Conservation (phyloP, 2,329 filamentous ascomycete species). For the Ceratocystis huliohia region DNA sequence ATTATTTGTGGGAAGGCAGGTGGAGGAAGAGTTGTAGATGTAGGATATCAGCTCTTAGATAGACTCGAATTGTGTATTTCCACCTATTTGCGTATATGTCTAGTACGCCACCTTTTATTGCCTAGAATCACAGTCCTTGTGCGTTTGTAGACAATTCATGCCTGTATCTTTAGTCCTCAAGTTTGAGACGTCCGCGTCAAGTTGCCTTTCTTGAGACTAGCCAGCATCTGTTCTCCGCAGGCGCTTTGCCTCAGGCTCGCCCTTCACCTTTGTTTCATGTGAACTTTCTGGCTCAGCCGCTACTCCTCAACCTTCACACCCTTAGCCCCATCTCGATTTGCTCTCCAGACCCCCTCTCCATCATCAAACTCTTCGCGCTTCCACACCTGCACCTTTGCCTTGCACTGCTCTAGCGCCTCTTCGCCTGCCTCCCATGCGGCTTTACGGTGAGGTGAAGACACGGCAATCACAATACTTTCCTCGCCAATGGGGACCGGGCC, state of each 20-base stretch:
- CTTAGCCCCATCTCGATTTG: constrained; percentile 61
- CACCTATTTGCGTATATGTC: not conserved
- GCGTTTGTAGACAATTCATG: not conserved
- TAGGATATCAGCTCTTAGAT: not conserved
- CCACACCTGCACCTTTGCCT: constrained; percentile 85
- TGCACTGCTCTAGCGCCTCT: constrained; percentile 76
- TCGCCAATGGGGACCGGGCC: constrained; percentile 81
- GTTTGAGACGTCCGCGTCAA: constrained; percentile 10
- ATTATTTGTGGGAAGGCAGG: constrained; percentile 15
- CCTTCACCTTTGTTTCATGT: not conserved
- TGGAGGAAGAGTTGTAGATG: constrained; percentile 7
- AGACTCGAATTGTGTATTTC: no score
- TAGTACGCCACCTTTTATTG: not conserved
- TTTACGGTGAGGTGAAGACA: constrained; percentile 69
- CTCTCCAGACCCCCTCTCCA: constrained; percentile 71
- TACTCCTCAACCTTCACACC: constrained; percentile 36
- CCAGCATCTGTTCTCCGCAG: not conserved
- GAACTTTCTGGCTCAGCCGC: not conserved
- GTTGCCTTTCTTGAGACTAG: not conserved
- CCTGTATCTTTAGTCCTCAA: not conserved
- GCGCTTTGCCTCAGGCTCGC: not conserved
- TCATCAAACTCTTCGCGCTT: constrained; percentile 79
- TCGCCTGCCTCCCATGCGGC: constrained; percentile 82
- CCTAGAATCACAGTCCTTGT: not conserved
- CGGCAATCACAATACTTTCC: constrained; percentile 82